These are phyloP conservation scores for Phytophthora podocarpi DNA, from an alignment of 352 stramenopile species.

Conservation along the genomic window DNA sequence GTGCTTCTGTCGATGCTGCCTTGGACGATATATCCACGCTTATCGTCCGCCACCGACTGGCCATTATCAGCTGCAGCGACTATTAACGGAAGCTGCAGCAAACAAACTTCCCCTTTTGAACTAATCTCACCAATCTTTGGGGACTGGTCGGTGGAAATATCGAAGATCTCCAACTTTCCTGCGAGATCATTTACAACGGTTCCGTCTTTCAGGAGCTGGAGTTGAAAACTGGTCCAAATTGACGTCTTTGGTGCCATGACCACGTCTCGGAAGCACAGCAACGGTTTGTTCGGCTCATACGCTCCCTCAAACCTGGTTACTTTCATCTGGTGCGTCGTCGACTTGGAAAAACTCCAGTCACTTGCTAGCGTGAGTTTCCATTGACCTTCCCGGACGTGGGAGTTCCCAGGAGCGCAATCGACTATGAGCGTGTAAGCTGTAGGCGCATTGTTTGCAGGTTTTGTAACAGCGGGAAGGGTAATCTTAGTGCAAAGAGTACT, in stretches of 20 bases:
- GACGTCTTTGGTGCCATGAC: slow-evolving; percentile 48
- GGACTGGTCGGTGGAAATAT: slow-evolving; percentile 34
- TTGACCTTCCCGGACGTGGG: slow-evolving; percentile 45
- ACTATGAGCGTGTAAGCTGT: slow-evolving; percentile 59
- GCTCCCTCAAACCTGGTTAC: slow-evolving; percentile 50
- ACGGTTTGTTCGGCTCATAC: slow-evolving; percentile 71
- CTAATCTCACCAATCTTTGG: slow-evolving; percentile 26
- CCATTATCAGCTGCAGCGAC: slow-evolving; percentile 16
- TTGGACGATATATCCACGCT: slow-evolving; percentile 65
- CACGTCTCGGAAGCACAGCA: slow-evolving; percentile 73
- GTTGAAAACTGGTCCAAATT: slow-evolving; percentile 51
- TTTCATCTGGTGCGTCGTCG: slow-evolving; percentile 42
- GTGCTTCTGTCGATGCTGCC: slow-evolving; percentile 56
- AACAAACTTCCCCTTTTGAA: slow-evolving; percentile 34
- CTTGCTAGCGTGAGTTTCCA: slow-evolving; percentile 70
- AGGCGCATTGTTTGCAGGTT: neutral
- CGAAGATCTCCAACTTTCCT: slow-evolving; percentile 64
- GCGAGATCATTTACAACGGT: slow-evolving; percentile 38
- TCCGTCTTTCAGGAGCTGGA: slow-evolving; percentile 44
- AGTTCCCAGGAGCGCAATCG: slow-evolving; percentile 43
- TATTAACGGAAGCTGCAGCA: slow-evolving; percentile 64
- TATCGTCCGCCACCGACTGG: slow-evolving; percentile 24
- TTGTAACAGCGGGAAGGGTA: slow-evolving; percentile 14
- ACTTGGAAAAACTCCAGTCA: slow-evolving; percentile 46
- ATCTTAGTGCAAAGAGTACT: slow-evolving; percentile 39